Evolutionary conservation across 345 rosid species (phyloP).

Genomic region (Syzygium aqueum): DNA sequence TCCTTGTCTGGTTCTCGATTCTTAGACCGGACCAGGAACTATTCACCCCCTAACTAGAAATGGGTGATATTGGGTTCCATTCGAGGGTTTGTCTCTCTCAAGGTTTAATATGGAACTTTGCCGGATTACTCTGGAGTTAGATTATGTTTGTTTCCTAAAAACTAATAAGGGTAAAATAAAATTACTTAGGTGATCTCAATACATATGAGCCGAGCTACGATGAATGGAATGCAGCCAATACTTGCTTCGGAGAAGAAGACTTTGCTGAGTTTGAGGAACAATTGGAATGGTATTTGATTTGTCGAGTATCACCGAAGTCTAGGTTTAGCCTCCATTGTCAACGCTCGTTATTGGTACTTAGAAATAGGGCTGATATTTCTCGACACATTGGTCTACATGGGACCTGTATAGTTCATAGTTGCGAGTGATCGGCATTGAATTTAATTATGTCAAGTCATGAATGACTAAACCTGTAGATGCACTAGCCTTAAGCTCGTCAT

Average conservation of each 20-base stretch:
- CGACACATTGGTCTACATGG: not conserved
- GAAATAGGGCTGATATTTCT: not conserved
- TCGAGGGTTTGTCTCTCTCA: too few relatives aligned
- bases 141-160: not conserved
- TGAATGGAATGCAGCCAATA: not conserved
- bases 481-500: not conserved
- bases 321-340: too few relatives aligned
- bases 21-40: too few relatives aligned
- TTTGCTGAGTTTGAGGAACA: too few relatives aligned
- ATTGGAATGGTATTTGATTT: too few relatives aligned
- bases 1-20: too few relatives aligned
- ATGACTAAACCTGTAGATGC: not conserved
- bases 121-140: too few relatives aligned
- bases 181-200: not conserved
- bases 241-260: not conserved
- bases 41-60: too few relatives aligned
- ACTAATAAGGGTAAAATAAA: not conserved
- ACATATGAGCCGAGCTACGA: not conserved
- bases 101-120: too few relatives aligned
- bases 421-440: rapidly evolving
- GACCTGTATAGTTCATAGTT: not conserved
- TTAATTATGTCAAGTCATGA: not conserved
- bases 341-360: too few relatives aligned
- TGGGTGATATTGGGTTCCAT: too few relatives aligned
- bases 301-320: too few relatives aligned